Percentiles rank a stretch among this genome's conserved stretches.
Evolutionary conservation across 1,284 basidiomycete species (phyloP).

Genomic region (Leccinum pachyderme): DNA sequence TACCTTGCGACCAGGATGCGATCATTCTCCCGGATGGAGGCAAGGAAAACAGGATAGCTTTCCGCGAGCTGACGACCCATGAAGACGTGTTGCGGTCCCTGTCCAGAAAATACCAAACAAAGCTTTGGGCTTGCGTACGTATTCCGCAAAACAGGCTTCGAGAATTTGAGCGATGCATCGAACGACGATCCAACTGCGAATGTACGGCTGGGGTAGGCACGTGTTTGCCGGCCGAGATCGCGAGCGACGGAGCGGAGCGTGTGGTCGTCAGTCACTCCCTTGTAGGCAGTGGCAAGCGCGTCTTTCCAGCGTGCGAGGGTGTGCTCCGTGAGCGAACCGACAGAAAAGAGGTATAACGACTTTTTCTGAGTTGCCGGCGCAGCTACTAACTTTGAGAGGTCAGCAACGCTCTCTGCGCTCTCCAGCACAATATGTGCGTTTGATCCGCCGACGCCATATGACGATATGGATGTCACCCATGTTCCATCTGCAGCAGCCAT

Average conservation of each 20-base stretch:
- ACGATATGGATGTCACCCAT: conserved; percentile 30
- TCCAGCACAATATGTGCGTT: conserved; percentile 30
- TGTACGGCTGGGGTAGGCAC: conserved; percentile 25
- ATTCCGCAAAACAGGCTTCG: conserved; percentile 26
- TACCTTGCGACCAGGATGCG: conserved; percentile 26
- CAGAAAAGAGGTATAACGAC: conserved; percentile 22
- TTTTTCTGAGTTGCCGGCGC: conserved; percentile 5
- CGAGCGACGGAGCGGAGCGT: conserved; percentile 26
- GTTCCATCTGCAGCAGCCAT: conserved; percentile 27
- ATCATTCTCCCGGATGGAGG: conserved; percentile 28
- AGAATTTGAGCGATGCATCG: conserved; percentile 23
- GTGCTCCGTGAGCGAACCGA: conserved; percentile 26
- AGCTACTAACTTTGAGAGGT: conserved; percentile 6
- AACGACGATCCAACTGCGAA: conserved; percentile 25
- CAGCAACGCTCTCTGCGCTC: conserved; percentile 13
- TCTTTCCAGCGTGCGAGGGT: conserved; percentile 27
- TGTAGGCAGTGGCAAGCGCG: conserved; percentile 13
- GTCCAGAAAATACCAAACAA: conserved; percentile 32
- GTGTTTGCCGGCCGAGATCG: conserved; percentile 26
- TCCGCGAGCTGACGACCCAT: conserved; percentile 35
- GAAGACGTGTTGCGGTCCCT: conserved; percentile 31
- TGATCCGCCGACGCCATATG: conserved; percentile 30
- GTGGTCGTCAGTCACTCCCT: conserved; percentile 18
- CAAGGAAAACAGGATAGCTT: conserved; percentile 26
- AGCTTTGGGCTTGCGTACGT: conserved; percentile 24